Percentiles rank a stretch among this genome's conserved stretches.
Conservation (phyloP, 73 alveolate species). For the Tetrahymena thermophila region DNA sequence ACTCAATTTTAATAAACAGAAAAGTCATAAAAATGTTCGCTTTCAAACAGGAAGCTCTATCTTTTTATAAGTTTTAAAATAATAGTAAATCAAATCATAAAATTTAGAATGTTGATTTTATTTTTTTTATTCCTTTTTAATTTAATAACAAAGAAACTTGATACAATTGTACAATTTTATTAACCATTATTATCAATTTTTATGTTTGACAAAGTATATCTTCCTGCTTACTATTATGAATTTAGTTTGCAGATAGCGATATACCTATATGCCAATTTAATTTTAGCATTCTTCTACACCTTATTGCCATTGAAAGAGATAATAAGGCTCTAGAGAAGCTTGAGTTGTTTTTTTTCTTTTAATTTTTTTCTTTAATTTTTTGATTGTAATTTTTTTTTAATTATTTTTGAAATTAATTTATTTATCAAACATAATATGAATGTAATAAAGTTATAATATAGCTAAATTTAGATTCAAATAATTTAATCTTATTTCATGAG, state of each 20-base stretch:
- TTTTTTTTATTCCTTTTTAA: background rate
- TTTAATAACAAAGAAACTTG: too few species aligned
- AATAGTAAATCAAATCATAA: too few species aligned
- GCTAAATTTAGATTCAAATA: background rate
- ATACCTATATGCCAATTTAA: background rate
- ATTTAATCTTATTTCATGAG: background rate
- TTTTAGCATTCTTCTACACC: background rate
- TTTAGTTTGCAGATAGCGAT: background rate
- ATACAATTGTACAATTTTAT: too few species aligned
- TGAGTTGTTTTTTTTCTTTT: background rate
- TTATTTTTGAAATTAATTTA: background rate
- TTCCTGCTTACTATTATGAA: background rate
- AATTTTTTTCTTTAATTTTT: background rate
- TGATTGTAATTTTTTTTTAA: background rate
- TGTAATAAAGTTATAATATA: background rate
- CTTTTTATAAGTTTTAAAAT: too few species aligned
- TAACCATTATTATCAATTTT: background rate
- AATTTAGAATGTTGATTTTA: too few species aligned
- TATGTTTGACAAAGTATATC: background rate
- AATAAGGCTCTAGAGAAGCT: background rate
- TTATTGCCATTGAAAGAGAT: background rate
- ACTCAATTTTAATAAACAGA: too few species aligned
- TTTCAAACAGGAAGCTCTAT: too few species aligned
- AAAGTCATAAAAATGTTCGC: too few species aligned
- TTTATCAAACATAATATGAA: background rate